These are phyloP conservation scores for Hymenoscyphus linearis DNA, from an alignment of 2,329 filamentous ascomycete species.

Conservation along the genomic window DNA sequence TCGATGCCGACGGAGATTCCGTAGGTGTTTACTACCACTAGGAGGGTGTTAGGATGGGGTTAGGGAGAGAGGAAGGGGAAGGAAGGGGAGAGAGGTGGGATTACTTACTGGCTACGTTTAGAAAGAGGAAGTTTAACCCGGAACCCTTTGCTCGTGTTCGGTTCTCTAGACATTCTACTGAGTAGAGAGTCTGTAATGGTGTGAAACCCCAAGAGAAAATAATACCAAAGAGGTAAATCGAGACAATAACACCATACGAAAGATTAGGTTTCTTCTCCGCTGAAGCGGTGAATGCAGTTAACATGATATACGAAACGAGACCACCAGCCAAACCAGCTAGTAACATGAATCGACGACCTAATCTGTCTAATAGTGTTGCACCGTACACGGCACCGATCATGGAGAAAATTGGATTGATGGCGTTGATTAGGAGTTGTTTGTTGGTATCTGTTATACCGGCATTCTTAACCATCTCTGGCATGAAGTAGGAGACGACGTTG, in stretches of 20 bases:
- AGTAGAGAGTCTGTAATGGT: constrained; percentile 42
- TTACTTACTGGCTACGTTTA: constrained; percentile 33
- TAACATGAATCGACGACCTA: constrained; percentile 40
- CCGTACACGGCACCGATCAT: constrained; percentile 41
- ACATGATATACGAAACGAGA: constrained; percentile 19
- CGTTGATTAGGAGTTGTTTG: constrained; percentile 34
- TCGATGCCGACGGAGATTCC: constrained; percentile 35
- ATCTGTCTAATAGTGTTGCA: constrained; percentile 38
- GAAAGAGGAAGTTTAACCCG: constrained; percentile 35
- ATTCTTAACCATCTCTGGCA: constrained; percentile 39
- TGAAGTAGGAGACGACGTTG: constrained; percentile 39
- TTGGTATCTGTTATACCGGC: constrained; percentile 31
- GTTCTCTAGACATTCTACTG: constrained; percentile 44
- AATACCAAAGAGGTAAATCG: constrained; percentile 44
- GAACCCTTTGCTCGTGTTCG: constrained; percentile 44
- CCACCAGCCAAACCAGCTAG: constrained; percentile 29
- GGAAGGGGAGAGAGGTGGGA: no score
- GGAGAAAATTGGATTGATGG: constrained; percentile 34
- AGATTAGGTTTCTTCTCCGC: constrained; percentile 31
- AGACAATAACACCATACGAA: constrained; percentile 43
- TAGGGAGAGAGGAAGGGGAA: no score
- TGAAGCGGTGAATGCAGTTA: constrained; percentile 28
- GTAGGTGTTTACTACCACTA: neutral
- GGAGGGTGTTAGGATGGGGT: neutral
- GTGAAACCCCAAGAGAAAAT: constrained; percentile 38